Evolutionary conservation across 2,329 filamentous ascomycete species (phyloP).

Genomic region (Aspergillus clavatus): DNA sequence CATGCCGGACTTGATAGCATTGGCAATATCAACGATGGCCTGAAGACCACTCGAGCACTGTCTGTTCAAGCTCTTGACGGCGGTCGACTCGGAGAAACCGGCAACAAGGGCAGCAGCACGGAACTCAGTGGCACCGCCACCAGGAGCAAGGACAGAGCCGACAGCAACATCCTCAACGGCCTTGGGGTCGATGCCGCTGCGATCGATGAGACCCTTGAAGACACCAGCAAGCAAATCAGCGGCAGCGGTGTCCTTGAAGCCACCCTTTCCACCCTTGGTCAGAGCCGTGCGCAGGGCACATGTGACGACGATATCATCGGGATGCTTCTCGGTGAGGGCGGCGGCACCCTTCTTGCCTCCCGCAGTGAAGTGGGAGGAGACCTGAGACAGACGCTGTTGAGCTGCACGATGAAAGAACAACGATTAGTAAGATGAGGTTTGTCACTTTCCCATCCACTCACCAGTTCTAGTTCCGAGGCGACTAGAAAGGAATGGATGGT

Average conservation of each 20-base stretch:
- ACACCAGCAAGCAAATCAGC: constrained; percentile 81
- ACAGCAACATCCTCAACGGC: constrained; percentile 91
- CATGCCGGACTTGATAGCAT: constrained; percentile 85
- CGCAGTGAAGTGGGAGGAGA: constrained; percentile 52
- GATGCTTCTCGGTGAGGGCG: constrained; percentile 44
- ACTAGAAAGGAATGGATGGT: no score
- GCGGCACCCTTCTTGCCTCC: constrained; percentile 32
- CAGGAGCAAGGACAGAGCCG: constrained; percentile 84
- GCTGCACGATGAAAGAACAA: constrained; percentile 42
- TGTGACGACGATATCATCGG: constrained; percentile 79
- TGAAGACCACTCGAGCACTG: constrained; percentile 93
- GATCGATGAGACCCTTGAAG: constrained; percentile 73
- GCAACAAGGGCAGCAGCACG: constrained; percentile 85
- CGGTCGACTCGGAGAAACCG: constrained; percentile 78
- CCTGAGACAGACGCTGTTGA: constrained; percentile 56
- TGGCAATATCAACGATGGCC: constrained; percentile 88
- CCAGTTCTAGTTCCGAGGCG: no score
- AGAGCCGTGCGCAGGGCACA: constrained; percentile 86
- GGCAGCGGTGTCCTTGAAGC: constrained; percentile 89
- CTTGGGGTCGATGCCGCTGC: constrained; percentile 80
- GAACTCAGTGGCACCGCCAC: constrained; percentile 95
- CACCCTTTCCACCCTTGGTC: constrained; percentile 88
- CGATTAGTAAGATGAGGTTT: constrained; percentile 13
- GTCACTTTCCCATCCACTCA: no score
- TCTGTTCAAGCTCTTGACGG: constrained; percentile 85